Evolutionary conservation across 805 yeast genomes (phyloP).

Genomic region (Starmerella powellii): DNA sequence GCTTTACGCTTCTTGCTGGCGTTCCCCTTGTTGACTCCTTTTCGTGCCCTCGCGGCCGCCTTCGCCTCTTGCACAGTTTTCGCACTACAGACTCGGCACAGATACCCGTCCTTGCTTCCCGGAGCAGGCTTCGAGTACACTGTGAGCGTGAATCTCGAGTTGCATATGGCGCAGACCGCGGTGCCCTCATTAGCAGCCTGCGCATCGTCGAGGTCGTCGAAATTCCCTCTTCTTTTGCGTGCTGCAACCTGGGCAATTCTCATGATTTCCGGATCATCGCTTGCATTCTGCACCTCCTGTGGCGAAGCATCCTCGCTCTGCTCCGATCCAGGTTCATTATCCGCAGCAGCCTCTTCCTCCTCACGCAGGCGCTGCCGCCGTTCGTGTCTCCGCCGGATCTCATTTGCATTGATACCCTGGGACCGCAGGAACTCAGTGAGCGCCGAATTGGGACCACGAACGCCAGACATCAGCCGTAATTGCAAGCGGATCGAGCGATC

Average conservation of each 20-base stretch:
- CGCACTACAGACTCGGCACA: slow-evolving; percentile 57
- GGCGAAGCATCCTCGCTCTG: slow-evolving; percentile 30
- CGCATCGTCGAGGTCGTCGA: slow-evolving; percentile 13
- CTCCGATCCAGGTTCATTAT: slow-evolving; percentile 8
- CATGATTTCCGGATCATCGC: slow-evolving; percentile 23
- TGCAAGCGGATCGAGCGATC: no score
- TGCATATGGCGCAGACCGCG: slow-evolving; percentile 55
- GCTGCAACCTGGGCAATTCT: slow-evolving; percentile 24
- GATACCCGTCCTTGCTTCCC: slow-evolving; percentile 29
- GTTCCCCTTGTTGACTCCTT: slow-evolving; percentile 11
- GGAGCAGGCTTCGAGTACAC: slow-evolving; percentile 47
- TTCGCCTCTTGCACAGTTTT: slow-evolving; percentile 33
- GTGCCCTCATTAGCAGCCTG: slow-evolving; percentile 34
- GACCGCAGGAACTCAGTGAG: slow-evolving; percentile 76
- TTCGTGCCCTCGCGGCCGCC: slow-evolving; percentile 31
- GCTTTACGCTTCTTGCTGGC: slow-evolving; percentile 62
- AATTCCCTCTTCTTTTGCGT: slow-evolving; percentile 20
- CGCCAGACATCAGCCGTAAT: slow-evolving; percentile 21
- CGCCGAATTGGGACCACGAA: slow-evolving; percentile 57
- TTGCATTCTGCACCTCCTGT: slow-evolving; percentile 17
- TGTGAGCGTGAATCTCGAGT: slow-evolving; percentile 43
- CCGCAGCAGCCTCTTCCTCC: slow-evolving; percentile 7
- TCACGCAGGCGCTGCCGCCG: slow-evolving; percentile 15
- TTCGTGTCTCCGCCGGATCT: slow-evolving; percentile 40
- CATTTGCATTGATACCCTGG: slow-evolving; percentile 79